Base-by-base conservation (phyloP, 352 stramenopile genomes). In the Peronosclerospora sorghi region DNA sequence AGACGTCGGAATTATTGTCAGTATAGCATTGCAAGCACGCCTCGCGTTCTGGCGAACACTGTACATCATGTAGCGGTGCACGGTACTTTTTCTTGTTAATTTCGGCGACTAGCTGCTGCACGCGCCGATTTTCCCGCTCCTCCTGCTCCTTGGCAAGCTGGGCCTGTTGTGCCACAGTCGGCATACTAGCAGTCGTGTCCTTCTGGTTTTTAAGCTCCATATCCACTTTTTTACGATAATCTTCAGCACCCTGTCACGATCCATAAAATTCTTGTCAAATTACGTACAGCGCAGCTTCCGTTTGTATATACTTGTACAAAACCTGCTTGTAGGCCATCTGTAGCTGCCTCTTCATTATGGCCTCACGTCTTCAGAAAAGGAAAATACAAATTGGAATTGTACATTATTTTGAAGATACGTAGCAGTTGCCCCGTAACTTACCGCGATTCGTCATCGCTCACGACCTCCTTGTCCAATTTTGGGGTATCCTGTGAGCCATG, bases 11-110 rank as follows among this genome's bases (percentile, higher is more conserved):
- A 52, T 78, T 61, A 54, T 84, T 73, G 67, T 86, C 73, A 70
- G 67, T 73, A 81, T 92, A 92, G 62, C 79, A 92, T 57, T 88
- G 62, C 63, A 92, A 70, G 41, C 74, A 88, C 41, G 74, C 73
- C 26, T 88, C 70, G 12, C 76, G 76, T 57, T 89, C 79, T 10
- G 62, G 14, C 35, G 76, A 73, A 59, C 79, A 92, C 63, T 89
- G 73, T 40, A 92, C 79, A 42, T 86, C 76, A 34, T 68, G 77
- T 15, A 92, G 65, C 26, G 79, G 79, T 28, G 79, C 79, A 35
- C 73, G 68, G 56, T 86, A 89, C 45, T 86, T 86, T 59, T 88
- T 89, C 53, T 80, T 68, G 62, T 71, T 86, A 50, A 89, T 65
- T 45, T 86, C 68, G 10, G 72, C 64, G 41, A 92, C 75, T 17